Evolutionary conservation across 2,329 filamentous ascomycete species (phyloP).

Genomic region (Fusarium marasasianum): DNA sequence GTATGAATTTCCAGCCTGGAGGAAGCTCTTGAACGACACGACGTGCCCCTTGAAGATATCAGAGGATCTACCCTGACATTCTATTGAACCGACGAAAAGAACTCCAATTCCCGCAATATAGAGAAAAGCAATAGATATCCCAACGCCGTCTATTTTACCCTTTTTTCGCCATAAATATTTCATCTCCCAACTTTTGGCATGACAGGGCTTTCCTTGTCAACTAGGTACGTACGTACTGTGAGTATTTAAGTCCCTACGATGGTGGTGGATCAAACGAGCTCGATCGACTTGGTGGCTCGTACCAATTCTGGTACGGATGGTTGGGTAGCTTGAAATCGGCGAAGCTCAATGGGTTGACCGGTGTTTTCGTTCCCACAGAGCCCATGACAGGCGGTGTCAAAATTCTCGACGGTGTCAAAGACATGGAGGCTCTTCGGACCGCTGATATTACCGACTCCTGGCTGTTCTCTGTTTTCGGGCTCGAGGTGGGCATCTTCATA

Average conservation of each 20-base stretch:
- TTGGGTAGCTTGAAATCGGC: slow-evolving; percentile 82
- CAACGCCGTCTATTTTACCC: slow-evolving; percentile 19
- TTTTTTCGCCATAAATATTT: not conserved
- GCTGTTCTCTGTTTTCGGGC: slow-evolving; percentile 9
- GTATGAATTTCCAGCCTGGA: slow-evolving; percentile 78
- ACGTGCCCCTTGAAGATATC: not conserved
- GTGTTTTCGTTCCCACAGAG: slow-evolving; percentile 48
- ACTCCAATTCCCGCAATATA: slow-evolving; percentile 10
- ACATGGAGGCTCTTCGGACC: slow-evolving; percentile 12
- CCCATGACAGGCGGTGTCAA: slow-evolving; percentile 41
- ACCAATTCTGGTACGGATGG: slow-evolving; percentile 84
- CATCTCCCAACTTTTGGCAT: not conserved
- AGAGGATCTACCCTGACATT: not conserved
- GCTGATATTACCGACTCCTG: slow-evolving; percentile 7
- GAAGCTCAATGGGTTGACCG: slow-evolving; percentile 75
- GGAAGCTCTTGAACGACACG: slow-evolving; percentile 24
- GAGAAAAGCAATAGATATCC: slow-evolving; percentile 31
- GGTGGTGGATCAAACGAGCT: slow-evolving; percentile 27
- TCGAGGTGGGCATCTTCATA: slow-evolving; percentile 12
- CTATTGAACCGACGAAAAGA: not conserved
- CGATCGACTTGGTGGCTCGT: slow-evolving; percentile 72
- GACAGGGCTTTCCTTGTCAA: not conserved
- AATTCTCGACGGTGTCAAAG: slow-evolving; percentile 24
- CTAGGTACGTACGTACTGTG: not conserved
- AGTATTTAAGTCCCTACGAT: not conserved